Base-by-base conservation (phyloP, 352 stramenopile genomes). In the Phytophthora crassamura region DNA sequence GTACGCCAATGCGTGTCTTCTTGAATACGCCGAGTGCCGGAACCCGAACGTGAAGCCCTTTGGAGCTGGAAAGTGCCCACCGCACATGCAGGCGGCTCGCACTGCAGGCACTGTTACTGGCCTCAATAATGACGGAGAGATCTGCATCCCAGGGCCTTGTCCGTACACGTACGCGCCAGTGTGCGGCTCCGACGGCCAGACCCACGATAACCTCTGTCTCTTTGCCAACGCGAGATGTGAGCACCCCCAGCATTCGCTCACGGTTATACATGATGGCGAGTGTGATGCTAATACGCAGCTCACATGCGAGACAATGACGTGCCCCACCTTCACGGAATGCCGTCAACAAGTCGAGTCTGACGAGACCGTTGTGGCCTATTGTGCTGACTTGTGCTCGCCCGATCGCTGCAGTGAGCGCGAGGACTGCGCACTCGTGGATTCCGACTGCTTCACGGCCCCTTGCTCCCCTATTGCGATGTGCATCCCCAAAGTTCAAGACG, bases 381-480 rank as follows among this genome's bases (percentile, higher is more conserved):
- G 79, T 53, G 77, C 69, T 2, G 82, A 89, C 22, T 60, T 89
- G 0, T 88, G 79, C 53, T 77, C 75, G 1, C 43, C 65, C 0
- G 79, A 90, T 20, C 79, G 77, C 32, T 90, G 82, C 41, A 69
- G 74, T 12, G 68, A 72, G 14, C 49, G 73, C 8, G 77, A 85
- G 36, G 61, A 68, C 25, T 89, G 80, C 25, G 54, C 87, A 53
- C 65, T 88, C 6, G 48, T 82, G 0, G 63, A 82, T 12, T 61
- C 61, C 0, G 75, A 80, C 35, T 90, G 82, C 64, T 86, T 67
- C 69, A 88, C 77, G 7, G 79, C 77, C 8, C 77, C 79, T 5
- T 89, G 79, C 49, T 82, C 82, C 33, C 75, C 73, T 3, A 72
- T 88, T 38, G 79, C 79, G 12, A 85, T 80, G 47, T 90, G 82